Evolutionary conservation across 768 basidiomycete species (phyloP).

Genomic region (Postia placenta): DNA sequence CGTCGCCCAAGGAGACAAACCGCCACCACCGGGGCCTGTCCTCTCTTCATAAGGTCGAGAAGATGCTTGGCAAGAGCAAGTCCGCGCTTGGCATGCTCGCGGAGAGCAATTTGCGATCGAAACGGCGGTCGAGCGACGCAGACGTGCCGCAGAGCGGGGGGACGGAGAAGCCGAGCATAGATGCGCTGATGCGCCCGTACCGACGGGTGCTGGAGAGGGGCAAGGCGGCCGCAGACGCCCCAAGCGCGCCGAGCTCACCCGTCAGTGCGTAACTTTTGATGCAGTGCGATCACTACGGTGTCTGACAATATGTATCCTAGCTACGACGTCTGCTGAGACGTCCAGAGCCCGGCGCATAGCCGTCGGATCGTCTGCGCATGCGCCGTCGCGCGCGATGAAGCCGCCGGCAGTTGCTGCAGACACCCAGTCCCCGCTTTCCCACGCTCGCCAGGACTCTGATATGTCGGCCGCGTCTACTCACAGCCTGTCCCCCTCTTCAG

Average conservation of each 20-base stretch:
- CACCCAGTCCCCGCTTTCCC: constrained; percentile 5
- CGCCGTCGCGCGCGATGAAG: too few species aligned
- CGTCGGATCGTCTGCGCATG: background rate
- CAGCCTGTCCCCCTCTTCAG: background rate
- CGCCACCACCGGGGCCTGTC: constrained; percentile 19
- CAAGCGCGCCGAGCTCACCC: constrained; percentile 17
- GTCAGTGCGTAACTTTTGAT: background rate
- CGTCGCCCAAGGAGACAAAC: background rate
- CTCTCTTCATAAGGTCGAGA: constrained; percentile 28
- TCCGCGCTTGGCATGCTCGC: constrained; percentile 25
- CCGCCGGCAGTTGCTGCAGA: background rate
- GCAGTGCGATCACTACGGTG: background rate
- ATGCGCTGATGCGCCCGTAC: constrained; percentile 2
- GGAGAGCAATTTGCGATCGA: constrained; percentile 8
- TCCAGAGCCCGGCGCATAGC: too few species aligned
- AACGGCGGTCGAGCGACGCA: constrained; percentile 16
- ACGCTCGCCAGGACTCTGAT: constrained; percentile 9
- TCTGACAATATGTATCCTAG: background rate
- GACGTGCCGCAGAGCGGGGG: constrained; percentile 6
- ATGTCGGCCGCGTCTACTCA: constrained; percentile 1
- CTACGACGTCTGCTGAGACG: background rate
- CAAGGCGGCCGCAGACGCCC: constrained; percentile 1
- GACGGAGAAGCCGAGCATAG: background rate
- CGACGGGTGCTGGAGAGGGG: constrained; percentile 9
- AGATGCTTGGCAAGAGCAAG: constrained; percentile 26